These are phyloP conservation scores for Luvunga scandens DNA, from an alignment of 345 rosid species.

Conservation along the genomic window DNA sequence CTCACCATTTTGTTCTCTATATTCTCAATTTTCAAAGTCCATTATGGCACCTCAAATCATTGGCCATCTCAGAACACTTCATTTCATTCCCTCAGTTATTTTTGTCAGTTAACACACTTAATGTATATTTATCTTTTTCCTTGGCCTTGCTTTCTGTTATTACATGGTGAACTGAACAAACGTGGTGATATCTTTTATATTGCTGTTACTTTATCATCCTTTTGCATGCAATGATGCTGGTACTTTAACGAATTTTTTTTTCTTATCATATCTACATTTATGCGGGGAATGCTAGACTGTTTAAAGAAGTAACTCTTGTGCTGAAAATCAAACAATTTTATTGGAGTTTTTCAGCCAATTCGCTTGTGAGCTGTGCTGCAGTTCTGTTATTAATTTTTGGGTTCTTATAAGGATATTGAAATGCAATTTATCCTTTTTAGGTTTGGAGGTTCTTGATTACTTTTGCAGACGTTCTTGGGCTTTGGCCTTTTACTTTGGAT, in stretches of 20 bases:
- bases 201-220: slow-evolving; percentile 2
- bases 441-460: slow-evolving; percentile 87
- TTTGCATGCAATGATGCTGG: neutral
- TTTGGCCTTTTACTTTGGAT: slow-evolving; percentile 94
- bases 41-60: neutral
- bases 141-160: neutral
- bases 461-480: slow-evolving; percentile 74
- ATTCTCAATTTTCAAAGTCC: neutral
- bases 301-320: neutral
- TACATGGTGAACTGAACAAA: neutral
- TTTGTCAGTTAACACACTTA: neutral
- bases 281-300: neutral
- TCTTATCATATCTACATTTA: neutral
- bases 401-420: neutral
- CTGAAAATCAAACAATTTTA: neutral
- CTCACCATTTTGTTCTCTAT: neutral
- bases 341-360: neutral
- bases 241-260: neutral
- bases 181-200: neutral
- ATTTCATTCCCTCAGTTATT: neutral
- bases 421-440: slow-evolving; percentile 35
- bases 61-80: neutral
- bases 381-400: neutral
- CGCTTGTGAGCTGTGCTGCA: neutral
- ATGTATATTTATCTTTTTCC: neutral